phyloP scores from a whole-genome alignment of 2,329 filamentous ascomycete genomes.

The Ceratocystis ficicola region DNA sequence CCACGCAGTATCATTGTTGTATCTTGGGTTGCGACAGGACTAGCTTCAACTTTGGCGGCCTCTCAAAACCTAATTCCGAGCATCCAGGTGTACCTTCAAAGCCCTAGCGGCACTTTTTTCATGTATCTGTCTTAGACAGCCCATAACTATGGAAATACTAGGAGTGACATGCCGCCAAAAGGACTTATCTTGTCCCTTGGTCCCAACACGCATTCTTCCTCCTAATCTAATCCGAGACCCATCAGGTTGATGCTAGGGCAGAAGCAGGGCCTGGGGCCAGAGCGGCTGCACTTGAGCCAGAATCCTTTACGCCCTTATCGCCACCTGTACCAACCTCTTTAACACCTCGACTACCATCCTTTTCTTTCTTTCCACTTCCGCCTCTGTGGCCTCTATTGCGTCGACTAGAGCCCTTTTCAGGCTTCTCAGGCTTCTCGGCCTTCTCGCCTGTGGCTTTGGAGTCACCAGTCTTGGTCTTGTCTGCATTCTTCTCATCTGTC shows the following conservation, averaged over 20 bases:
- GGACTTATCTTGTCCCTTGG: not conserved
- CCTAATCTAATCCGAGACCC: not conserved
- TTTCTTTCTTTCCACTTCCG: constrained; percentile 22
- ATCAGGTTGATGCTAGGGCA: not conserved
- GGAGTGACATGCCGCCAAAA: not conserved
- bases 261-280: not conserved
- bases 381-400: constrained; percentile 24
- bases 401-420: constrained; percentile 26
- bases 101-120: not conserved
- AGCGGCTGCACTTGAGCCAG: not conserved
- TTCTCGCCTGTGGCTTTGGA: constrained; percentile 24
- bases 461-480: constrained; percentile 4
- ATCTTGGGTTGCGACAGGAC: not conserved
- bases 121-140: not conserved
- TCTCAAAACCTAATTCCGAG: not conserved
- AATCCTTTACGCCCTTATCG: constrained; percentile 22
- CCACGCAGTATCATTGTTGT: not conserved
- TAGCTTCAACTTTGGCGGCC: not conserved
- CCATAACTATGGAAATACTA: not conserved
- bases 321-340: constrained; percentile 24
- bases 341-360: constrained; percentile 12
- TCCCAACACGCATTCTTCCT: not conserved
- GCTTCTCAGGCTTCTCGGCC: constrained; percentile 24
- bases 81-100: not conserved
- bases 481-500: not conserved